A percentile compares a stretch with the other conserved stretches of the same genome.
These are phyloP conservation scores for Yarrowia alimentaria DNA, from an alignment of 805 yeast genomes.

Conservation along the genomic window DNA sequence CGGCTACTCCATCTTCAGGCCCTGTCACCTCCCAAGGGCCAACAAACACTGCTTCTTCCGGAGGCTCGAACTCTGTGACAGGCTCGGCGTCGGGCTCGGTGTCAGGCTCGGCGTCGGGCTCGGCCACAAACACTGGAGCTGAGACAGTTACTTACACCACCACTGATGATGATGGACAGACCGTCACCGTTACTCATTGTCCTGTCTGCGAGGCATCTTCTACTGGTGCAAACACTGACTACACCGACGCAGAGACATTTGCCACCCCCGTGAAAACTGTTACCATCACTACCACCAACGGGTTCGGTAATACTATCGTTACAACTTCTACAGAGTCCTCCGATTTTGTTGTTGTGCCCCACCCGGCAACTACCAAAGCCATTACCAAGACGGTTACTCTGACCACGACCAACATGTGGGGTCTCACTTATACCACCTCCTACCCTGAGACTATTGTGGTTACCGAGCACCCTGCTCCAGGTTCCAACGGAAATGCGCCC, in stretches of 20 bases:
- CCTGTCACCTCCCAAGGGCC: neutral
- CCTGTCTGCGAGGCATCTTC: slow-evolving; percentile 1
- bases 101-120: no score
- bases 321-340: no score
- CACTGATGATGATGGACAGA: slow-evolving; percentile 2
- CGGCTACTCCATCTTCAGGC: neutral
- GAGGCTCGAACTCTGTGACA: no score
- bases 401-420: neutral
- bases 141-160: slow-evolving; percentile 12
- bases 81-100: no score
- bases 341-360: no score
- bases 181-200: slow-evolving; percentile 15
- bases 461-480: no score
- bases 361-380: no score
- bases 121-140: neutral
- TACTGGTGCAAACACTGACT: neutral
- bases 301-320: neutral
- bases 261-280: no score
- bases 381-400: neutral
- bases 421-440: neutral
- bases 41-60: neutral
- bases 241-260: neutral
- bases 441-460: neutral
- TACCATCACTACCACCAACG: neutral
- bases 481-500: no score